These are phyloP conservation scores for Penicillium robsamsonii DNA, from an alignment of 495 filamentous ascomycete genomes.

Conservation along the genomic window DNA sequence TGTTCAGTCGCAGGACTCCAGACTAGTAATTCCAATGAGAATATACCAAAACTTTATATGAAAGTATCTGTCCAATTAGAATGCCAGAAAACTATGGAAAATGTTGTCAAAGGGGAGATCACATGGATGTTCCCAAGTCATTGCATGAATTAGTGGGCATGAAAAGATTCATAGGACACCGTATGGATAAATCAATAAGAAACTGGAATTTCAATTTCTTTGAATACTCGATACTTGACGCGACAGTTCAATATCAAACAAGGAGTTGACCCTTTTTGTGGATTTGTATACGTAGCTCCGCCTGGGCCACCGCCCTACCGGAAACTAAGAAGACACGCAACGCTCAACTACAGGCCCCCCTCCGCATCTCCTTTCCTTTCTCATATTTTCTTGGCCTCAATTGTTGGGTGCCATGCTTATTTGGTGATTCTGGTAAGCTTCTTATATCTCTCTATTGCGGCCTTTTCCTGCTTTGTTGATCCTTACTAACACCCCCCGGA, in stretches of 20 bases:
- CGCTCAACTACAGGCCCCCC: constrained; percentile 2
- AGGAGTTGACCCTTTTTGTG: constrained; percentile 5
- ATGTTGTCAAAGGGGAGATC: not conserved
- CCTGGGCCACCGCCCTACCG: constrained; percentile 12
- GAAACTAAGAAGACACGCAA: constrained; percentile 19
- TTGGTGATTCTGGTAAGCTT: constrained; percentile 32
- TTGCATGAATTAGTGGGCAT: not conserved
- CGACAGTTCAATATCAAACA: not conserved
- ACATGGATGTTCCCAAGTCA: not conserved
- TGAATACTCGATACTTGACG: not conserved
- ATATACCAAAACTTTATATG: not conserved
- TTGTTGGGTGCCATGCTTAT: constrained; percentile 26
- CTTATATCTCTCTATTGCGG: not conserved
- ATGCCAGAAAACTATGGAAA: not conserved
- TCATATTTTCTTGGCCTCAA: constrained; percentile 18
- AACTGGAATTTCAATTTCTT: not conserved
- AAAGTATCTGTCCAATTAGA: not conserved
- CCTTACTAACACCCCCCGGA: constrained; percentile 15
- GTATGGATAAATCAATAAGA: not conserved
- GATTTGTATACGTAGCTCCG: constrained; percentile 12
- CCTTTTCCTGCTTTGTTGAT: not conserved
- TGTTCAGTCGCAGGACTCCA: not conserved
- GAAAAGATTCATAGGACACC: not conserved
- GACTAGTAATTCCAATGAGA: not conserved
- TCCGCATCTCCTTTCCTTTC: constrained; percentile 14